phyloP scores from a whole-genome alignment of 306 rosid genomes.

The Bauhinia variegata region DNA sequence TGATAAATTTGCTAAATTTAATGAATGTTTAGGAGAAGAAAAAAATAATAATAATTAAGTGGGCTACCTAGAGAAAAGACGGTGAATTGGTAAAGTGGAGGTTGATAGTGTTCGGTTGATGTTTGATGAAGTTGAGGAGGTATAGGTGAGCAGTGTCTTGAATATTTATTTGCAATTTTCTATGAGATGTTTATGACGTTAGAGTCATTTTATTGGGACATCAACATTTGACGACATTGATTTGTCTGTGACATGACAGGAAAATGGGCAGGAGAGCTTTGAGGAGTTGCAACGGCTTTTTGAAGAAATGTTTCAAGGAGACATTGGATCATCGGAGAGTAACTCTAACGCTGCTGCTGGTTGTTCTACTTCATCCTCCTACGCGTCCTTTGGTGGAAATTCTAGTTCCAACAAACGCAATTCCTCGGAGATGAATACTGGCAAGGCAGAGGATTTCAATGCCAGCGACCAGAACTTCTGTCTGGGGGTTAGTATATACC shows the following conservation, averaged over 20 bases:
- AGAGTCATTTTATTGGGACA: no score
- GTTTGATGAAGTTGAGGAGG: no score
- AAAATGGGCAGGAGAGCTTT: conserved; percentile 75
- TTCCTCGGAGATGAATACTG: conserved; percentile 55
- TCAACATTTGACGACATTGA: neutral
- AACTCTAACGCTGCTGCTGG: conserved; percentile 34
- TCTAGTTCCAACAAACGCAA: conserved; percentile 68
- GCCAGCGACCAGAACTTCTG: conserved; percentile 56
- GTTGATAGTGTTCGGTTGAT: no score
- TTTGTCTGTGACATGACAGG: conserved; percentile 45
- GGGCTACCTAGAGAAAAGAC: no score
- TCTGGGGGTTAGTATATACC: conserved; percentile 85
- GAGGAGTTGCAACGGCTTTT: conserved; percentile 85
- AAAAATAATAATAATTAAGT: no score
- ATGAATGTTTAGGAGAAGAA: no score
- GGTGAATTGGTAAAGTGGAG: no score
- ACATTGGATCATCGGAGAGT: conserved; percentile 43
- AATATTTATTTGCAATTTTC: no score
- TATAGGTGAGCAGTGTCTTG: no score
- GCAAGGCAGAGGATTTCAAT: conserved; percentile 41
- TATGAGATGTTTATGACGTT: no score
- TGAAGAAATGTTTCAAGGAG: conserved; percentile 75
- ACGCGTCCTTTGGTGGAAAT: conserved; percentile 45
- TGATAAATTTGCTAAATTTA: no score
- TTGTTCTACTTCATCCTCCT: conserved; percentile 52